phyloP scores from a whole-genome alignment of 371 early-diverging fungal species.

The Mucor sp. region DNA sequence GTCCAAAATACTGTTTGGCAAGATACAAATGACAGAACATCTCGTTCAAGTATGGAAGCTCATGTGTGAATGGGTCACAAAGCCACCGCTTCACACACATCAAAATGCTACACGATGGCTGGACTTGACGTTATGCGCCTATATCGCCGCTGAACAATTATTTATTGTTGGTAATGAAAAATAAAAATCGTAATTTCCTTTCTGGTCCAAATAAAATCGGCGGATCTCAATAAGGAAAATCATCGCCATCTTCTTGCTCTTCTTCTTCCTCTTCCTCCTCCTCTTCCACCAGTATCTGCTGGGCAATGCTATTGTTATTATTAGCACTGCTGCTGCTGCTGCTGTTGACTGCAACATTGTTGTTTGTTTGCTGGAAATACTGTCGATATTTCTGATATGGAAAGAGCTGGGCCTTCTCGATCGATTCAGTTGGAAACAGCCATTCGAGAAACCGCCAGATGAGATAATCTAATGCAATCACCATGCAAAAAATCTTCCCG shows the following conservation, averaged over 20 bases:
- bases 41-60: constrained; percentile 32
- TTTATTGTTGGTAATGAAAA: constrained; percentile 3
- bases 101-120: constrained; percentile 13
- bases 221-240: constrained; percentile 2
- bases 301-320: background rate
- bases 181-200: background rate
- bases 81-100: constrained; percentile 1
- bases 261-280: constrained; percentile 7
- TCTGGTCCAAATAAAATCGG: background rate
- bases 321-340: background rate
- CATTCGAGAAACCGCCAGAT: constrained; percentile 82
- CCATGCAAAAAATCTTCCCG: constrained; percentile 89
- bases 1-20: constrained; percentile 34
- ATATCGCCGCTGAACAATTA: constrained; percentile 9
- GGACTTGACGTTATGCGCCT: constrained; percentile 21
- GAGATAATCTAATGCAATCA: constrained; percentile 86
- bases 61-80: constrained; percentile 38
- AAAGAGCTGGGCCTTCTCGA: constrained; percentile 73
- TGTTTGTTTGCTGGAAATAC: constrained; percentile 15
- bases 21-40: constrained; percentile 34
- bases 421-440: constrained; percentile 72
- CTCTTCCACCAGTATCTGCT: constrained; percentile 7
- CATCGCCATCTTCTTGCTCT: too few species aligned
- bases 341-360: background rate
- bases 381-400: constrained; percentile 62